phyloP scores from a whole-genome alignment of 78 protist genomes.

The slime mould (Dictyostelium discoideum) region DNA sequence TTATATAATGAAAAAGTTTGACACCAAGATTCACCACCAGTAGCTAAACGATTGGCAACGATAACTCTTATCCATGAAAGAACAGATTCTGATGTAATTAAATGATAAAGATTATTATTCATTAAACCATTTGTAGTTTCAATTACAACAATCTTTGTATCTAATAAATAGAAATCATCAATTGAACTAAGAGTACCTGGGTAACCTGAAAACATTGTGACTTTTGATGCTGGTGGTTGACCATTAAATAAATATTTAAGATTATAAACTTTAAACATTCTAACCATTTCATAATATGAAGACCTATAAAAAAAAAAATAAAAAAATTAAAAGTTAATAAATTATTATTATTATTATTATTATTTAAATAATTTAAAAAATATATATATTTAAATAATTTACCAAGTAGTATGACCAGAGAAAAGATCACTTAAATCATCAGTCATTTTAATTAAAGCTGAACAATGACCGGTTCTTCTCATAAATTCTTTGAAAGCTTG shows the following conservation, averaged over 20 bases:
- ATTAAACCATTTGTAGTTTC: conserved; percentile 88
- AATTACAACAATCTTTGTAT: conserved; percentile 74
- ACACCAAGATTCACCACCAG: conserved; percentile 50
- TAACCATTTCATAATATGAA: conserved; percentile 26
- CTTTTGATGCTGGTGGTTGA: not conserved
- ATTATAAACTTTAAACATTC: conserved; percentile 85
- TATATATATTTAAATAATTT: too few relatives aligned
- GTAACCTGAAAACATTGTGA: conserved; percentile 69
- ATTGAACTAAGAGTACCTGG: conserved; percentile 80
- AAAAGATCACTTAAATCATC: conserved; percentile 75
- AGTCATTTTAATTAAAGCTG: conserved; percentile 73
- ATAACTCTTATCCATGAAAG: conserved; percentile 81
- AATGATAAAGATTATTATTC: conserved; percentile 62
- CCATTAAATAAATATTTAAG: not conserved
- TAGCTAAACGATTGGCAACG: conserved; percentile 66
- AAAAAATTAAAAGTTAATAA: too few relatives aligned
- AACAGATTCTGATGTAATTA: conserved; percentile 65
- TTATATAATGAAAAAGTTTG: conserved; percentile 48
- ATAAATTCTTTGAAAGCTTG: conserved; percentile 17
- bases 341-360: too few relatives aligned
- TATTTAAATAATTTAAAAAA: too few relatives aligned
- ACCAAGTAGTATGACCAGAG: conserved; percentile 85
- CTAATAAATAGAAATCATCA: conserved; percentile 89
- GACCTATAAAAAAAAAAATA: not conserved
- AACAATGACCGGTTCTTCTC: conserved; percentile 80